Evolutionary conservation across 1,139 yeast genomes (phyloP).

Genomic region (Geotrichum bryndzae): DNA sequence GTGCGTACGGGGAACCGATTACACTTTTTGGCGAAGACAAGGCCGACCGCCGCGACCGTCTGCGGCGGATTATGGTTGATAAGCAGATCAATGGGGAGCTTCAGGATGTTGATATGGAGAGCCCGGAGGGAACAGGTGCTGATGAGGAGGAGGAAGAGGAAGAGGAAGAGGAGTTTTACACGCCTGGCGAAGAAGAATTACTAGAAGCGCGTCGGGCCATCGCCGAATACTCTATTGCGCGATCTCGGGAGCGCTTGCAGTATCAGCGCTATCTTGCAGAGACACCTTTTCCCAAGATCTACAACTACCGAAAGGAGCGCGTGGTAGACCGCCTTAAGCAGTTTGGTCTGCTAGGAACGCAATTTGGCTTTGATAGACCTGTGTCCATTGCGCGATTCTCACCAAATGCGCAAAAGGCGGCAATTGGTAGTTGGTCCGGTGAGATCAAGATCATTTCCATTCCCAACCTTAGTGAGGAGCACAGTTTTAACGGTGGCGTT

Average conservation of each 20-base stretch:
- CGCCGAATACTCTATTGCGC: conserved; percentile 45
- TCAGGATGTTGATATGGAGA: conserved; percentile 26
- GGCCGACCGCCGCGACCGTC: conserved; percentile 54
- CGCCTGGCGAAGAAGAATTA: conserved; percentile 66
- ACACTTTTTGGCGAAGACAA: conserved; percentile 55
- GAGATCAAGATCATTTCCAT: conserved; percentile 47
- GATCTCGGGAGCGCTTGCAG: conserved; percentile 43
- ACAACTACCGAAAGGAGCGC: conserved; percentile 45
- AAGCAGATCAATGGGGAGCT: conserved; percentile 23
- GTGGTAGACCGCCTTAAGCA: conserved; percentile 36
- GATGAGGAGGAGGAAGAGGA: conserved; percentile 40
- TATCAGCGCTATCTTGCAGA: conserved; percentile 29
- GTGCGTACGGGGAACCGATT: conserved; percentile 54
- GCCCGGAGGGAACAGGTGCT: conserved; percentile 30
- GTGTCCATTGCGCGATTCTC: conserved; percentile 55
- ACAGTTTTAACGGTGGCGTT: conserved; percentile 36
- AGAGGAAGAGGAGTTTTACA: conserved; percentile 74
- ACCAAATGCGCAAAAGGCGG: conserved; percentile 38
- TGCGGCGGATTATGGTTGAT: conserved; percentile 40
- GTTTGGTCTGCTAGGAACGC: conserved; percentile 58
- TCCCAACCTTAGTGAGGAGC: conserved; percentile 36
- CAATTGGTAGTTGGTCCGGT: conserved; percentile 87
- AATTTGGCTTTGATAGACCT: conserved; percentile 61
- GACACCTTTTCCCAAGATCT: conserved; percentile 29
- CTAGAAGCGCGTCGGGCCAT: conserved; percentile 49